Conservation (phyloP, 1,284 basidiomycete genomes). For the Fomes fomentarius region DNA sequence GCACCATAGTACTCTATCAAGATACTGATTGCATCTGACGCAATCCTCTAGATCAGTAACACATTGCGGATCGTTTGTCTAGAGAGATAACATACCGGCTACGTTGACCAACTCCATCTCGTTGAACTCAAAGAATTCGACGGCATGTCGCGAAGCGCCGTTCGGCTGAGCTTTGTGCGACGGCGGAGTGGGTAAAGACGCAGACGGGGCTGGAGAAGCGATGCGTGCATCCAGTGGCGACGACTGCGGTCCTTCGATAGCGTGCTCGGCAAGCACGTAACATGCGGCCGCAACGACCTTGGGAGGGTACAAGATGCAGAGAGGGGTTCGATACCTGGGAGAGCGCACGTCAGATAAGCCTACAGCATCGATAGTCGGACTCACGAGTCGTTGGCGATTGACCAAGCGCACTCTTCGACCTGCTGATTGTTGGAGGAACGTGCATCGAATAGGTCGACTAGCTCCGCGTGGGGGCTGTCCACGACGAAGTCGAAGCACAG, state of each 20-base stretch:
- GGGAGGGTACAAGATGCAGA: conserved; percentile 70
- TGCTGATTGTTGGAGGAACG: conserved; percentile 44
- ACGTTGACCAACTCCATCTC: conserved; percentile 59
- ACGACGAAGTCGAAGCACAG: conserved; percentile 92
- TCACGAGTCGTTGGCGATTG: conserved; percentile 83
- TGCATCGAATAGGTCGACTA: conserved; percentile 68
- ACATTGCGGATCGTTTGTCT: background rate
- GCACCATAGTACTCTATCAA: conserved; percentile 74
- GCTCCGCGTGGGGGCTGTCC: conserved; percentile 78
- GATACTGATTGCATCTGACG: conserved; percentile 61
- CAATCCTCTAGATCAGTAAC: background rate
- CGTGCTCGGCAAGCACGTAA: conserved; percentile 71
- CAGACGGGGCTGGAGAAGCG: conserved; percentile 35
- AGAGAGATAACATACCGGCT: conserved; percentile 49
- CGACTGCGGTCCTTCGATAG: conserved; percentile 71
- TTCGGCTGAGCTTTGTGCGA: conserved; percentile 73
- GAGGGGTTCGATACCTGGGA: conserved; percentile 73
- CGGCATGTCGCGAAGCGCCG: conserved; percentile 64
- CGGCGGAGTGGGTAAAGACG: conserved; percentile 51
- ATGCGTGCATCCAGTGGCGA: conserved; percentile 68
- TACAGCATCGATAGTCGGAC: conserved; percentile 33
- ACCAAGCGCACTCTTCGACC: conserved; percentile 79
- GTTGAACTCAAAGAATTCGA: conserved; percentile 67
- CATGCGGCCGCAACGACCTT: conserved; percentile 74
- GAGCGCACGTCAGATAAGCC: background rate